Evolutionary conservation across 2,329 filamentous ascomycete species (phyloP), one percentile per base, ranked within the genome.

Genomic region (Cryphonectria naterciae): DNA sequence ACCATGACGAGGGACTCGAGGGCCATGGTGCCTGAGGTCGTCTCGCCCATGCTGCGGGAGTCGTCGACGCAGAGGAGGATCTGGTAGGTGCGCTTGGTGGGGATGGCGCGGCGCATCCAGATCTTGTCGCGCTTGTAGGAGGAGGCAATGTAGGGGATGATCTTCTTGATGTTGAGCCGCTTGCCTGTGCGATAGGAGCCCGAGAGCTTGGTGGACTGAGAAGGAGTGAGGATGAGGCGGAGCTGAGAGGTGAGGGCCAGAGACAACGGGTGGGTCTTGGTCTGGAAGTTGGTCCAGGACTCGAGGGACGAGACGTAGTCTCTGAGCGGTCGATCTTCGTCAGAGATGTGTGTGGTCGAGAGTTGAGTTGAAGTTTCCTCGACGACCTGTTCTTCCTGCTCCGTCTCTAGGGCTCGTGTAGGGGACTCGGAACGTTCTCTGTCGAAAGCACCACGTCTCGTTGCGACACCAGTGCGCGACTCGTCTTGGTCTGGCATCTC

Each of bases 121-220:
- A 99, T 99, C 86, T 99, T 99, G 88, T 99, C 96, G 72, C 96
- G 93, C 86, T 98, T 98, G 87, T 98, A 99, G 79, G 93, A 92
- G 0, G 95, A 98, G 1, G 97, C 96, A 76, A 99, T 98, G 83
- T 99, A 99, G 0, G 97, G 96, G 77, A 99, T 99, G 82, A 99
- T 99, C 76, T 95, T 94, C 83, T 98, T 98, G 85, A 99, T 97
- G 82, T 98, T 99, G 76, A 99, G 93, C 0, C 96, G 92, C 81
- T 99, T 99, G 74, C 96, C 96, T 0, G 96, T 99, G 75, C 96
- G 93, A 87, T 97, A 98, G 75, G 97, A 94, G 60, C 96, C 96
- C 1, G 95, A 95, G 73, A 99, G 92, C 78, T 98, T 99, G 52
- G 96, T 98, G 1, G 95, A 95, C 68, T 97, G 91, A 0, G 95